These are phyloP conservation scores for Phytopythium litorale DNA, from an alignment of 352 stramenopile genomes.

Conservation along the genomic window DNA sequence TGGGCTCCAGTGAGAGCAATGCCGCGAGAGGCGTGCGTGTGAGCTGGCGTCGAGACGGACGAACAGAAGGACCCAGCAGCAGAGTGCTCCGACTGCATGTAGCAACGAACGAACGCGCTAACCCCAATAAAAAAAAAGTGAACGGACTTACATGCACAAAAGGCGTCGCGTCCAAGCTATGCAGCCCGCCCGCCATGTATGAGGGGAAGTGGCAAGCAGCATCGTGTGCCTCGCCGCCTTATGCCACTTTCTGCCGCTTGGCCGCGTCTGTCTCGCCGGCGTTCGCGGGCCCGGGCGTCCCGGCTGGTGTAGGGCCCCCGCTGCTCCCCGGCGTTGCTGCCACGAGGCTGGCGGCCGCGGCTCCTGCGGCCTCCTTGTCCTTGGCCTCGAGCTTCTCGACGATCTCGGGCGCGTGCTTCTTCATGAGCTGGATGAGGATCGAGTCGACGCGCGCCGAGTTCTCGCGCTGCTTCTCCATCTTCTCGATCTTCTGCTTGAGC, in stretches of 20 bases:
- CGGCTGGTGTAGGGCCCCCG: neutral
- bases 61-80: neutral
- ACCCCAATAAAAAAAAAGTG: neutral
- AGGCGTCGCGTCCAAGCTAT: too few species aligned
- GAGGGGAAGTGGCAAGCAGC: conserved; percentile 3
- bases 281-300: conserved; percentile 28
- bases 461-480: conserved; percentile 84
- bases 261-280: conserved; percentile 24
- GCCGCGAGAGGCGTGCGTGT: neutral
- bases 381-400: conserved; percentile 66
- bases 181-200: too few species aligned
- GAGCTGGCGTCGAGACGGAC: neutral
- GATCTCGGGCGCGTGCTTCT: conserved; percentile 84
- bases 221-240: conserved; percentile 4
- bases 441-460: conserved; percentile 78
- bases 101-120: neutral
- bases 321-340: conserved; percentile 5
- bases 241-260: conserved; percentile 69
- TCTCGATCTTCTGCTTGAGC: conserved; percentile 86
- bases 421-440: conserved; percentile 84
- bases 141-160: neutral
- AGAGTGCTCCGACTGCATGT: neutral
- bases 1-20: neutral
- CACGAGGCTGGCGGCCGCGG: neutral
- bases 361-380: conserved; percentile 16